A percentile compares a stretch with the other conserved stretches of the same genome.
These are phyloP conservation scores for Mallotus japonicus DNA, from an alignment of 441 rosid genomes.

Conservation along the genomic window DNA sequence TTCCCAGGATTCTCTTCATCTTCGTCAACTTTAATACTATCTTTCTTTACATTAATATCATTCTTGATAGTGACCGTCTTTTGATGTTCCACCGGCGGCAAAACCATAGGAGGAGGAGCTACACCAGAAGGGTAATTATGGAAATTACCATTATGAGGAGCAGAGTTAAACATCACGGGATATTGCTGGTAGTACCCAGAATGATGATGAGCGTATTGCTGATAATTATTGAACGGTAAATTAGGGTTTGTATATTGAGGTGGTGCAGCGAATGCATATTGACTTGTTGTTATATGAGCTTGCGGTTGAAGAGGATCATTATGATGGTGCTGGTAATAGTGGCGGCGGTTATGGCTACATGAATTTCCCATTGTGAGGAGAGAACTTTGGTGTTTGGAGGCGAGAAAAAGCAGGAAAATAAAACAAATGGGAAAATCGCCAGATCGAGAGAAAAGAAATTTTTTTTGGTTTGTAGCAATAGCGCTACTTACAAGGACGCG, in stretches of 20 bases:
- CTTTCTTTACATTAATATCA: conserved; percentile 76
- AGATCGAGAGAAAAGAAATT: too few species aligned
- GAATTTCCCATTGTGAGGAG: conserved; percentile 8
- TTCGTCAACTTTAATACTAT: conserved; percentile 53
- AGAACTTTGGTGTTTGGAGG: not conserved
- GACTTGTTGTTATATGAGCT: conserved; percentile 1
- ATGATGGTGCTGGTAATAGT: not conserved
- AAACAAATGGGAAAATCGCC: not conserved
- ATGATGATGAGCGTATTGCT: conserved; percentile 12
- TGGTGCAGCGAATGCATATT: conserved; percentile 21
- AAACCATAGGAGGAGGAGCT: conserved; percentile 23
- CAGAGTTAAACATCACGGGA: not conserved
- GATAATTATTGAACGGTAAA: conserved; percentile 4
- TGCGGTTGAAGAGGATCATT: not conserved
- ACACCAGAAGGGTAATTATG: conserved; percentile 17
- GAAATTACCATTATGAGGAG: not conserved
- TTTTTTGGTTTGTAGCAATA: too few species aligned
- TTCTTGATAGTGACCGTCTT: conserved; percentile 72
- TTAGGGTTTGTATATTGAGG: conserved; percentile 26
- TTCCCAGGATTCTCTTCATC: conserved; percentile 58
- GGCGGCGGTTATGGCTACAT: conserved; percentile 13
- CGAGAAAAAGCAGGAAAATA: not conserved
- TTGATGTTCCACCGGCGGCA: conserved; percentile 70
- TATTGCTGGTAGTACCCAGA: conserved; percentile 5
- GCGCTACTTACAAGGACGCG: conserved; percentile 1